phyloP scores from a whole-genome alignment of 2,329 filamentous ascomycete genomes.

The Microcyclosporella mali region DNA sequence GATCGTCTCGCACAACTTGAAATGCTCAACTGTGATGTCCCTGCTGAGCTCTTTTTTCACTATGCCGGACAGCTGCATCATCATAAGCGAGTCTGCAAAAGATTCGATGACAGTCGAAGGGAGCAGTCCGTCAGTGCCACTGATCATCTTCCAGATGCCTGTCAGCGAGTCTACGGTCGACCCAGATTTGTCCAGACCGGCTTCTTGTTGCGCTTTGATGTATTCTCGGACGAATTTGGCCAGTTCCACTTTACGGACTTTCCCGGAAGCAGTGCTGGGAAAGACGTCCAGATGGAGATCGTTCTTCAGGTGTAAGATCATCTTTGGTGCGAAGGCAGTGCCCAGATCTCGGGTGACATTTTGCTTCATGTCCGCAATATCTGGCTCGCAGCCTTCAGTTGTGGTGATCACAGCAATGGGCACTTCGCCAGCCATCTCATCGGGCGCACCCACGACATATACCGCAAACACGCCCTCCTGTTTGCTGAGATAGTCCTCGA shows the following conservation, averaged over 20 bases:
- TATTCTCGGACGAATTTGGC: constrained; percentile 26
- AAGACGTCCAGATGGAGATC: constrained; percentile 38
- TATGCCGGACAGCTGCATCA: constrained; percentile 30
- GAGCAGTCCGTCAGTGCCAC: constrained; percentile 23
- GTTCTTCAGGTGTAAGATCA: constrained; percentile 36
- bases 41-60: constrained; percentile 30
- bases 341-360: constrained; percentile 35
- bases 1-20: constrained; percentile 28
- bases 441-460: constrained; percentile 41
- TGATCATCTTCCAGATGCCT: constrained; percentile 29
- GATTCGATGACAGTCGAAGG: constrained; percentile 21
- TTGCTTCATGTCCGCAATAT: constrained; percentile 31
- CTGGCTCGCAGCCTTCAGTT: constrained; percentile 29
- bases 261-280: constrained; percentile 41
- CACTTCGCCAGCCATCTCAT: constrained; percentile 45
- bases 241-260: constrained; percentile 40
- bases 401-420: constrained; percentile 42
- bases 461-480: constrained; percentile 31
- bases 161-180: constrained; percentile 27
- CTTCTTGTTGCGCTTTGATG: constrained; percentile 22
- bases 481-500: constrained; percentile 34
- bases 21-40: constrained; percentile 31
- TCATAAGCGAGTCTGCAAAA: constrained; percentile 31
- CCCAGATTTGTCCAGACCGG: constrained; percentile 22
- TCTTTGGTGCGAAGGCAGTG: constrained; percentile 36